Conservation (phyloP, 257 asterid species). For the Anisodus acutangulus region DNA sequence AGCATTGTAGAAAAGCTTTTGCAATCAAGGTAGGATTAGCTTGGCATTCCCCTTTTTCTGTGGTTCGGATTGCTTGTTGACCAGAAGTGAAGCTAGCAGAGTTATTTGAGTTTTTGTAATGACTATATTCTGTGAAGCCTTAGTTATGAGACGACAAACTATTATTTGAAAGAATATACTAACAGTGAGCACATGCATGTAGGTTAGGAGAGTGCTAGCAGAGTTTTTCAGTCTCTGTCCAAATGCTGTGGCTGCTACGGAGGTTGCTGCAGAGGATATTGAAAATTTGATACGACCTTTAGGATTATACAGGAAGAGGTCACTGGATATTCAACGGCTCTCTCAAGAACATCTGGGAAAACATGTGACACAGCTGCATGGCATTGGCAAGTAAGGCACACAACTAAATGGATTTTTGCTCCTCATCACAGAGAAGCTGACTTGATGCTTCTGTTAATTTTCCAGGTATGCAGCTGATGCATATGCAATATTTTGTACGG, state of each 20-base stretch:
- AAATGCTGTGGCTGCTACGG: slow-evolving; percentile 65
- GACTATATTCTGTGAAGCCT: neutral
- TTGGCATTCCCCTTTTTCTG: neutral
- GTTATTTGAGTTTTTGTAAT: neutral
- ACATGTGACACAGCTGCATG: slow-evolving; percentile 72
- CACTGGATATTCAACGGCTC: slow-evolving; percentile 54
- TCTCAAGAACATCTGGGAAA: slow-evolving; percentile 62
- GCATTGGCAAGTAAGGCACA: slow-evolving; percentile 77
- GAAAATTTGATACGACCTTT: slow-evolving; percentile 62
- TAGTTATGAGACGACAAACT: neutral
- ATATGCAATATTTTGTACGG: slow-evolving; percentile 75
- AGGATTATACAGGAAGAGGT: slow-evolving; percentile 71
- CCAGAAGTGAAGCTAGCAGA: neutral
- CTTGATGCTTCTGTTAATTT: slow-evolving; percentile 19
- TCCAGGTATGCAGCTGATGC: slow-evolving; percentile 88
- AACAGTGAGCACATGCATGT: slow-evolving; percentile 29
- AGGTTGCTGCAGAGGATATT: slow-evolving; percentile 54
- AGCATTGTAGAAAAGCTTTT: too few species aligned
- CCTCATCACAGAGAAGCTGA: neutral
- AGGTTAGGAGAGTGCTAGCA: slow-evolving; percentile 57
- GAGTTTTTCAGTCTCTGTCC: slow-evolving; percentile 71
- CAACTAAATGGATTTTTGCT: neutral
- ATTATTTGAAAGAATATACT: too few species aligned
- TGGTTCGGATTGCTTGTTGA: neutral
- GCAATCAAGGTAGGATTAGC: too few species aligned